Base-by-base conservation (phyloP, 2,329 filamentous ascomycete genomes). In the Seiridium cupressi region DNA sequence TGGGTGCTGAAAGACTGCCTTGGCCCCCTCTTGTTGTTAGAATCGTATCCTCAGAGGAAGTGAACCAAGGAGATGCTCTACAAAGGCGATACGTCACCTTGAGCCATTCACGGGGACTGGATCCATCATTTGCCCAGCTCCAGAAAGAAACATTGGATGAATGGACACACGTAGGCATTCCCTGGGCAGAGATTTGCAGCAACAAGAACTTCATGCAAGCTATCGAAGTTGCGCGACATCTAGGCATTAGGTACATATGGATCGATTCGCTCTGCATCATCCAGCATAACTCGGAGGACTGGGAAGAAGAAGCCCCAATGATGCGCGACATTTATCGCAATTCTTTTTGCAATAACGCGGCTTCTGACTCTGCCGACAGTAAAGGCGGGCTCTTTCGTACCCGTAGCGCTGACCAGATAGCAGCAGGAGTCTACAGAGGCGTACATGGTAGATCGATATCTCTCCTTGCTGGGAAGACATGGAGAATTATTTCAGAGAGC, bases 251-350 rank as follows among this genome's bases (percentile, higher is more conserved):
- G 35, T 58, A 49, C 35, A 58, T 58, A 5, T 58, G 55, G 55
- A 58, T 58, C 6, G 55, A 58, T 34, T 18, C 55, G 3, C n/a
- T 58, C 9, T 58, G 55, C 36, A 58, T 58, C 18, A 40, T 58
- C 6, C 55, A 58, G 35, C 31, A 51, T 46, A 46, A 58, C 13
- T 35, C 5, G 6, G 55, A 58, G 18, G 47, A 49, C 47, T 58
- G 13, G 11, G 5, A 13, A 4, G n/a, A 32, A 32, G 55, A 58
- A 35, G 55, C 13, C 0, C 55, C 13, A 13, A 18, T 49, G 44
- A 58, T 58, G 55, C 55, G 38, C n/a, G 13, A 42, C n/a, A 36
- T 58, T 6, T 58, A 58, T n/a, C 55, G 55, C 55, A 58, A 58
- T 18, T 58, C 55, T 18, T 51, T 49, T 11, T 58, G 55, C 55